These are phyloP conservation scores for Rugonectria rugulosa DNA, from an alignment of 2,329 filamentous ascomycete species.

Conservation along the genomic window DNA sequence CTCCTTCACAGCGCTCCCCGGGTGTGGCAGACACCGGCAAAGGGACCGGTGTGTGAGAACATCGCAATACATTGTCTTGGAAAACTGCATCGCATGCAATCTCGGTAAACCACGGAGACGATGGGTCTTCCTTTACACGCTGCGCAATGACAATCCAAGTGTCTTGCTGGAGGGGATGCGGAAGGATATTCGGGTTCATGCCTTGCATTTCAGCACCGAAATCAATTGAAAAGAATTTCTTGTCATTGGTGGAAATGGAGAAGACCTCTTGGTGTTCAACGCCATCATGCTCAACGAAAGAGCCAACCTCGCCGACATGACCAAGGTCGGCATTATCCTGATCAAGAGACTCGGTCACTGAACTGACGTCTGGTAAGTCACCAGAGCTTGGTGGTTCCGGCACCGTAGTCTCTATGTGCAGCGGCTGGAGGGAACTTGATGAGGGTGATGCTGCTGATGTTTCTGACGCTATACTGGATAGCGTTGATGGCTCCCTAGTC, in stretches of 20 bases:
- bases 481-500: background rate
- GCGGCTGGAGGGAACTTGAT: background rate
- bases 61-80: constrained; percentile 49
- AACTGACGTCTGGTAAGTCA: no score
- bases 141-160: constrained; percentile 63
- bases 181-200: constrained; percentile 65
- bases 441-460: no score
- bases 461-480: background rate
- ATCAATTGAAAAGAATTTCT: constrained; percentile 57
- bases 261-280: constrained; percentile 49
- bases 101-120: constrained; percentile 49
- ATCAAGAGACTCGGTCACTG: background rate
- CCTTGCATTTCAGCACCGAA: constrained; percentile 51
- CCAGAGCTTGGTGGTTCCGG: no score
- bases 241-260: constrained; percentile 55
- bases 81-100: constrained; percentile 60
- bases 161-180: constrained; percentile 56
- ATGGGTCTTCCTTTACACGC: constrained; percentile 40
- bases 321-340: background rate
- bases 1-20: constrained; percentile 53
- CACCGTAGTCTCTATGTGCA: background rate
- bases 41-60: constrained; percentile 48
- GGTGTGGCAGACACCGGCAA: constrained; percentile 57
- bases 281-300: constrained; percentile 8
- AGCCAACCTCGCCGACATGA: background rate